Evolutionary conservation across 805 yeast genomes (phyloP), one percentile per base, ranked within the genome.

Genomic region (Kodamaea jinghongensis): DNA sequence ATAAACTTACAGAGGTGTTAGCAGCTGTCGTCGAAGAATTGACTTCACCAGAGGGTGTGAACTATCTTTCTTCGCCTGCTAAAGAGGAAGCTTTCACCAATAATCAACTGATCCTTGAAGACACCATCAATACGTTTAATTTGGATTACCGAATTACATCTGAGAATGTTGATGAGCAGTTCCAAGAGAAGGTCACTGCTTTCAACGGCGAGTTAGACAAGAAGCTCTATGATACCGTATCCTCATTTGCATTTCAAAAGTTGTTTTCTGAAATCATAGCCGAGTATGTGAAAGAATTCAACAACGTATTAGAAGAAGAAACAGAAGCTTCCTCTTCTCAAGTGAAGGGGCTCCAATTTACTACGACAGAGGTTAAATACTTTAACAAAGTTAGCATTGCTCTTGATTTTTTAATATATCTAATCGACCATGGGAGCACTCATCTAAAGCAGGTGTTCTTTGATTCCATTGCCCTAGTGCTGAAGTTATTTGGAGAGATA

Each of bases 401-500:
- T 5, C 38, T 67, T 2, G 73, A 67, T 43, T 45, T 49, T 27
- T 47, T 51, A 13, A 54, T 64, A 13, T 39, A 47, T 33, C 27
- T 60, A n/a, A 38, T 51, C 6, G 39, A 47, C 23, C 39, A 46
- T 9, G 37, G 36, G 1, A 43, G 41, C 23, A 45, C 54, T 2
- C 34, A 44, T 2, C 29, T 49, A 16, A 64, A 62, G 38, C 48
- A 41, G 17, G 39, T 49, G 5, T 65, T 58, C 37, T 67, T 58
- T 41, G 50, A 48, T 15, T 32, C 56, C 26, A 41, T 61, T 12
- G 53, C 58, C 6, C 51, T 44, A 17, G 41, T 60, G 6, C 53
- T 54, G 53, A 53, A 55, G 6, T 39, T 51, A 16, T 45, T 62
- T 17, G 49, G 53, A 23, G 48, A 50, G 17, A 38, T 55, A 3